Base-by-base conservation (phyloP, 305 asterid genomes). In the Solanum hybrid region DNA sequence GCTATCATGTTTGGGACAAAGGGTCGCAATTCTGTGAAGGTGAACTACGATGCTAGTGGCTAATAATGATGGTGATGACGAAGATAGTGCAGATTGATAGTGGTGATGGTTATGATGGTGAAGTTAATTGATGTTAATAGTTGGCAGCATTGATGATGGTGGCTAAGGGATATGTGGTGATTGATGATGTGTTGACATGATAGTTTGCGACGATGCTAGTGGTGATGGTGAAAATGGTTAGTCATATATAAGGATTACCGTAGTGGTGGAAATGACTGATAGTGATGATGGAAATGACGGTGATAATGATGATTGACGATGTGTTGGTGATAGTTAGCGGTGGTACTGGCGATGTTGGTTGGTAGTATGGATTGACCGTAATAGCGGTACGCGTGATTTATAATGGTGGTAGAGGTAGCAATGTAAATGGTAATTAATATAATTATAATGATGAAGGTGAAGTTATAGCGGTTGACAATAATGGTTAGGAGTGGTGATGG, bases 301-400 rank as follows among this genome's bases (percentile, higher is more conserved):
- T 22, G 29, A 66, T 9, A n/a, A 66, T n/a, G 5, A 64, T 64
- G 27, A 1, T 10, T 64, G 72, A 22, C 2, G 14, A n/a, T 9
- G 5, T 66, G 13, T 22, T n/a, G 3, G 5, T 66, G 27, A 1
- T n/a, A 64, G 6, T 9, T 9, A 4, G 0, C 1, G 6, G 0
- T 9, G 27, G 29, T 64, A n/a, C 0, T 64, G 71, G 10, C 4
- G 5, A 6, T 9, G 73, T n/a, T n/a, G 3, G 13, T 66, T 66
- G 13, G 6, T 22, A 66, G 1, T 66, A 66, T n/a, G 6, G 73
- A 22, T 66, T 2, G 29, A n/a, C 14, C 6, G 14, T 4, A 66
- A 10, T 64, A 20, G 26, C 13, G 2, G 26, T 64, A 64, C 9
- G 4, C 0, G 5, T 64, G 73, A 2, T 22, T 22, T 22, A 64